These are phyloP conservation scores for Marchantia paleacea DNA, from an alignment of 225 moss, liverwort and hornwort species.

Conservation along the genomic window DNA sequence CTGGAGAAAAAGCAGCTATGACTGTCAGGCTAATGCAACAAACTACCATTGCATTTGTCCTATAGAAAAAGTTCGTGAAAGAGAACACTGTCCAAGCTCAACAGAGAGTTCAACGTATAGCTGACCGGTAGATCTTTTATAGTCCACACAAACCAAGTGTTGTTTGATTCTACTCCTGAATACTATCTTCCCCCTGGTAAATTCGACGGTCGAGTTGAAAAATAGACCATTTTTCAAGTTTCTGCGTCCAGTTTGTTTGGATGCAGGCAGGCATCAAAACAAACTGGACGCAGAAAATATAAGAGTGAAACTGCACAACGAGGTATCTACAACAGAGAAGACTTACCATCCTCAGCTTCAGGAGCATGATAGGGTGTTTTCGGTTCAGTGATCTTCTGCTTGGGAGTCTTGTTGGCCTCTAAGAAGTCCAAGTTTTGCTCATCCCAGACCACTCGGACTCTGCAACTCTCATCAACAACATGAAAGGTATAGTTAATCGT, in stretches of 20 bases:
- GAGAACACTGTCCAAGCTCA: too few species aligned
- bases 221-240: too few species aligned
- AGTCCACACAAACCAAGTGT: too few species aligned
- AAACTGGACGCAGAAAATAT: too few species aligned
- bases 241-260: too few species aligned
- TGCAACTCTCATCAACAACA: slow-evolving; percentile 27
- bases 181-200: too few species aligned
- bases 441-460: slow-evolving; percentile 94
- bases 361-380: slow-evolving; percentile 96
- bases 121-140: too few species aligned
- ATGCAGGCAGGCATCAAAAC: too few species aligned
- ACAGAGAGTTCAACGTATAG: too few species aligned
- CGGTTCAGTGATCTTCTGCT: slow-evolving; percentile 99
- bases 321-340: neutral
- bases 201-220: too few species aligned
- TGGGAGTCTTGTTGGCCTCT: slow-evolving; percentile 90
- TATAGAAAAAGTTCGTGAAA: neutral
- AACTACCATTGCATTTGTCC: neutral
- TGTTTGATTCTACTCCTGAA: too few species aligned
- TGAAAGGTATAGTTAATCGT: neutral
- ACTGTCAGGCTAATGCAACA: neutral
- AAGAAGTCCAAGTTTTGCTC: slow-evolving; percentile 90
- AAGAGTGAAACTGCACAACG: too few species aligned
- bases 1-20: slow-evolving; percentile 7
- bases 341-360: slow-evolving; percentile 66